Conservation (phyloP, 352 stramenopile genomes). For the Pythium guiyangense region DNA sequence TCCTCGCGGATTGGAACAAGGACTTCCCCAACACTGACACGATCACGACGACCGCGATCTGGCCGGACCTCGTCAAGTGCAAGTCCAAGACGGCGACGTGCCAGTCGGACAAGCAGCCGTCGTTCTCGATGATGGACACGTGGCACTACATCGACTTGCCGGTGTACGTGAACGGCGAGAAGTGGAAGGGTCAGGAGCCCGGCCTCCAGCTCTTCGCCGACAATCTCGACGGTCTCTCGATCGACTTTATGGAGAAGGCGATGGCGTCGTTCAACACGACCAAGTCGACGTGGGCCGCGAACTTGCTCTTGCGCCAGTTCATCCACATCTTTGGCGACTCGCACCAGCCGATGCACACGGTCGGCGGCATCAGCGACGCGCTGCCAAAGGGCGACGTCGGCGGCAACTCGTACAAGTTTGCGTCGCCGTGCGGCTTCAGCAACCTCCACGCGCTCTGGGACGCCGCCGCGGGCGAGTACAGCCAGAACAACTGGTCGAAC, state of each 20-base stretch:
- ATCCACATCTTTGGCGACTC: slow-evolving; percentile 68
- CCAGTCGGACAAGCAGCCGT: slow-evolving; percentile 27
- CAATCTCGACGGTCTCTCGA: slow-evolving; percentile 41
- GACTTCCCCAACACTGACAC: slow-evolving; percentile 57
- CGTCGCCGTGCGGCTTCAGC: slow-evolving; percentile 33
- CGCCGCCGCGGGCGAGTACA: slow-evolving; percentile 41
- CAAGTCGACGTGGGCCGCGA: slow-evolving; percentile 57
- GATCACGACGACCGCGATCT: slow-evolving; percentile 41
- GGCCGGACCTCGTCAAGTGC: slow-evolving; percentile 62
- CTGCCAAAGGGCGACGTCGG: slow-evolving; percentile 49
- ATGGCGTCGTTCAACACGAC: slow-evolving; percentile 57
- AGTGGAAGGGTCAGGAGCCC: slow-evolving; percentile 30
- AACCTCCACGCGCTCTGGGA: slow-evolving; percentile 74
- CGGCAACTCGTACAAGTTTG: slow-evolving; percentile 58
- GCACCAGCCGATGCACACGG: slow-evolving; percentile 56
- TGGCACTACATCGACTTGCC: slow-evolving; percentile 77
- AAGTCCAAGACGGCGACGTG: slow-evolving; percentile 29
- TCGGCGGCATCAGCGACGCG: slow-evolving; percentile 33
- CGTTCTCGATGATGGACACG: slow-evolving; percentile 41
- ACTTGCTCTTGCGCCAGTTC: slow-evolving; percentile 58
- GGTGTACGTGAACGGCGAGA: slow-evolving; percentile 38
- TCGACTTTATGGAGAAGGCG: slow-evolving; percentile 36
- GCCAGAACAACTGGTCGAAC: slow-evolving; percentile 46
- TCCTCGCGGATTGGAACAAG: slow-evolving; percentile 38
- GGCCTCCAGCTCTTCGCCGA: slow-evolving; percentile 46